phyloP scores from a whole-genome alignment of 1,139 yeast genomes.

The Candida pseudocylindracea region DNA sequence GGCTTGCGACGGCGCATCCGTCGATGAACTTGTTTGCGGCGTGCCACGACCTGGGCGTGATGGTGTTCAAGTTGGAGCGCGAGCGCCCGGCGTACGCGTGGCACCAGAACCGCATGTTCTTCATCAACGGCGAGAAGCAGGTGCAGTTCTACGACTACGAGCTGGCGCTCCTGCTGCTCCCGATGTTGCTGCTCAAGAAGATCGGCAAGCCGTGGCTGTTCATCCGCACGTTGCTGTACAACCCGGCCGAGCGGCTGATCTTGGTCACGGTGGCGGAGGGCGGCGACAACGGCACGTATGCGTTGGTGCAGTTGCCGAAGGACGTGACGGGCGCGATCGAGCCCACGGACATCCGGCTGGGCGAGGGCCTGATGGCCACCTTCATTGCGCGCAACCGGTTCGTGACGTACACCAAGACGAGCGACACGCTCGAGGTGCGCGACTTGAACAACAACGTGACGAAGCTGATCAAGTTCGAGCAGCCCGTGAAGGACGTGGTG shows the following conservation, averaged over 20 bases:
- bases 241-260: conserved; percentile 78
- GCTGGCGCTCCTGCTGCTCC: conserved; percentile 39
- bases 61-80: conserved; percentile 94
- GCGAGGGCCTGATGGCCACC: conserved; percentile 68
- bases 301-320: conserved; percentile 60
- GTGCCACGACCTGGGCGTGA: conserved; percentile 92
- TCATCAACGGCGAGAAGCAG: conserved; percentile 68
- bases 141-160: conserved; percentile 59
- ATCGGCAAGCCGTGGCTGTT: conserved; percentile 76
- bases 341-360: conserved; percentile 58
- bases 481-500: conserved; percentile 49
- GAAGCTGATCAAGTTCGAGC: conserved; percentile 58
- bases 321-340: conserved; percentile 86
- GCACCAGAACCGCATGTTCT: conserved; percentile 48
- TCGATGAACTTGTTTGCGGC: conserved; percentile 82
- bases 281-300: conserved; percentile 31
- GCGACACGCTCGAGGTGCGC: conserved; percentile 54
- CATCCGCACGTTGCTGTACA: conserved; percentile 68
- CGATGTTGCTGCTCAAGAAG: conserved; percentile 66
- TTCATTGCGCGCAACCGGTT: conserved; percentile 91
- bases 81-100: conserved; percentile 84
- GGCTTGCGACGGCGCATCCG: conserved; percentile 86
- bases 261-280: conserved; percentile 65
- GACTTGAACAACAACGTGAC: conserved; percentile 69
- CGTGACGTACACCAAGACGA: conserved; percentile 48